Conservation (phyloP, 1,139 yeast species). For the Chernovozyma aurita region DNA sequence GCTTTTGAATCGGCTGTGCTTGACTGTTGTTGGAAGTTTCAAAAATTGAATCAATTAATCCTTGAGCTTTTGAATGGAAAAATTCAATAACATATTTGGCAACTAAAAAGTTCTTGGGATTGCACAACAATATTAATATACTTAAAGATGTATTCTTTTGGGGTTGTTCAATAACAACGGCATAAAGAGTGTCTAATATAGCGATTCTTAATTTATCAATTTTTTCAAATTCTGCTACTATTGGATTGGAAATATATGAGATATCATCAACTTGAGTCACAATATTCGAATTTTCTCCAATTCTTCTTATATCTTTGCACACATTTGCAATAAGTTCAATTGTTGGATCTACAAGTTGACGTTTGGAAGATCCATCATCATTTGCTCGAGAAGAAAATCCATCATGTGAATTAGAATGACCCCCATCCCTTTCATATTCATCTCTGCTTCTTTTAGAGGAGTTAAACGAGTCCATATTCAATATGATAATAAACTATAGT, state of each 20-base stretch:
- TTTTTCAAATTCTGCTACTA: slow-evolving; percentile 63
- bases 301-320: slow-evolving; percentile 54
- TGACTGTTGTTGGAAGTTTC: slow-evolving; percentile 10
- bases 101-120: slow-evolving; percentile 60
- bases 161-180: slow-evolving; percentile 82
- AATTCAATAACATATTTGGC: slow-evolving; percentile 70
- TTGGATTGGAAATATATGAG: slow-evolving; percentile 61
- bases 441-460: slow-evolving; percentile 37
- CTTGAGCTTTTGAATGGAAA: slow-evolving; percentile 60
- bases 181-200: slow-evolving; percentile 58
- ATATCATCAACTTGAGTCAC: slow-evolving; percentile 58
- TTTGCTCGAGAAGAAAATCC: too few species aligned
- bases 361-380: slow-evolving; percentile 22
- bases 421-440: slow-evolving; percentile 27
- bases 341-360: slow-evolving; percentile 40
- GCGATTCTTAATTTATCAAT: slow-evolving; percentile 60
- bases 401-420: slow-evolving; percentile 5
- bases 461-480: slow-evolving; percentile 17
- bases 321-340: slow-evolving; percentile 39
- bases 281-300: slow-evolving; percentile 60
- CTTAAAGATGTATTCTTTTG: slow-evolving; percentile 75
- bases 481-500: too few species aligned
- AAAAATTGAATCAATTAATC: slow-evolving; percentile 34
- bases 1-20: slow-evolving; percentile 11
- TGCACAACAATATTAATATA: slow-evolving; percentile 65